A percentile compares a stretch with the other conserved stretches of the same genome.
Evolutionary conservation across 176 grass and related monocot species (phyloP).

Genomic region (Triticum turgidum): DNA sequence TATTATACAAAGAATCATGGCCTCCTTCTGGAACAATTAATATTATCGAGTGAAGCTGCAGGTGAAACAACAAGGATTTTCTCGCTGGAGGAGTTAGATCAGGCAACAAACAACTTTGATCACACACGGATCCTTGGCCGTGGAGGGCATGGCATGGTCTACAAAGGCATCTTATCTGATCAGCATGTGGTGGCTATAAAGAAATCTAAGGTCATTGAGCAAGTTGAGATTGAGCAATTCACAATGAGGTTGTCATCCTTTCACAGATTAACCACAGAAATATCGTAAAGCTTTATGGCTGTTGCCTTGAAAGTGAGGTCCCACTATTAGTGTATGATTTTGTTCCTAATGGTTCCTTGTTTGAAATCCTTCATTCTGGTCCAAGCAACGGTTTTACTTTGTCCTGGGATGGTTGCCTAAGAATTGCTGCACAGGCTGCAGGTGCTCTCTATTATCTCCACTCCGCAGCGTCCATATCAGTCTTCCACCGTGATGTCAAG

Average conservation of each 20-base stretch:
- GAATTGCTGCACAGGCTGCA: too few relatives aligned
- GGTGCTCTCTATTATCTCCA: too few relatives aligned
- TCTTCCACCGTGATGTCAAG: too few relatives aligned
- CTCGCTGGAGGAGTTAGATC: neutral
- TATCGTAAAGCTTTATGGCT: neutral
- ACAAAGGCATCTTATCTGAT: neutral
- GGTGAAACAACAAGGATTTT: neutral
- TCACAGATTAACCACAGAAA: neutral
- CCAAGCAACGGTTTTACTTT: too few relatives aligned
- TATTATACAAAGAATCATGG: neutral
- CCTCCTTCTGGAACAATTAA: neutral
- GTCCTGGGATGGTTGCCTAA: too few relatives aligned
- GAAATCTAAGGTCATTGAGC: neutral
- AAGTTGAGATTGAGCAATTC: neutral
- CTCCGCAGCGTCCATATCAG: too few relatives aligned
- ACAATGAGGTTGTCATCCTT: slow-evolving; percentile 2
- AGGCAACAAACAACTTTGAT: neutral
- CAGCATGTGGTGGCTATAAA: neutral
- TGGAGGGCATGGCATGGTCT: neutral
- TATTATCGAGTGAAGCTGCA: neutral
- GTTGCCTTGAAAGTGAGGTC: neutral
- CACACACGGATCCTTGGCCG: neutral
- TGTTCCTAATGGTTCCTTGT: too few relatives aligned
- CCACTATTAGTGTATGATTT: neutral
- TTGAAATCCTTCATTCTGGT: too few relatives aligned